Base-by-base conservation (phyloP, 108 stramenopile species). In the Pseudonitzschia pungens region DNA sequence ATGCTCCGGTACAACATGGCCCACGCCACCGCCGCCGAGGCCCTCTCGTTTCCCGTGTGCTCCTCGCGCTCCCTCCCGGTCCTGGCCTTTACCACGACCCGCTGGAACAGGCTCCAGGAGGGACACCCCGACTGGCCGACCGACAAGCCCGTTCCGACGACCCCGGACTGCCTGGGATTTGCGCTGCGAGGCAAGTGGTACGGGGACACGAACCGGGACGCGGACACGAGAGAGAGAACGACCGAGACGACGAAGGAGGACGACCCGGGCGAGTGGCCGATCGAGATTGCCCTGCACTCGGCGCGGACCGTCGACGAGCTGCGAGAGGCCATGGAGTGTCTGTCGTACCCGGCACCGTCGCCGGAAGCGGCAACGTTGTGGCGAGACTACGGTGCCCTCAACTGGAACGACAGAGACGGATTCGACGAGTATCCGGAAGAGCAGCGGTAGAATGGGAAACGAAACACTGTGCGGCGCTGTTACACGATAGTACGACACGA, bases 401-500 rank as follows among this genome's bases (percentile, higher is more conserved):
- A 59, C 40, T 69, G 73, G 74, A 79, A 79, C 54, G 36, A 36
- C 41, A 48, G 42, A 21, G 78, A 79, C 36, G 58, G 58, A 8
- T 79, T 54, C 24, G 78, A 79, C 33, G 78, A 79, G 51, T 74
- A 79, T 62, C 78, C 78, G 6, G 78, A 79, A 24, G 78, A 79
- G 41, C 54, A 55, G 26, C 45, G 14, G 45, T 14, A 12, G 18
- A 4, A 14, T n/a, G n/a, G n/a, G n/a, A n/a, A n/a, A n/a, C n/a
- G n/a, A 6, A 43, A 11, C 42, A 43, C 11, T 43, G 9, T 43
- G 42, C 11, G 42, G 11, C 42, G 42, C 42, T 6, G 42, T 43
- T 6, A 43, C 9, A 43, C 42, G 42, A 11, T n/a, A n/a, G n/a
- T n/a, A n/a, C n/a, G n/a, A n/a, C n/a, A n/a, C n/a, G n/a, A n/a